A percentile compares a stretch with the other conserved stretches of the same genome.
Evolutionary conservation across 345 rosid species (phyloP).

Genomic region (Sonneratia alba): DNA sequence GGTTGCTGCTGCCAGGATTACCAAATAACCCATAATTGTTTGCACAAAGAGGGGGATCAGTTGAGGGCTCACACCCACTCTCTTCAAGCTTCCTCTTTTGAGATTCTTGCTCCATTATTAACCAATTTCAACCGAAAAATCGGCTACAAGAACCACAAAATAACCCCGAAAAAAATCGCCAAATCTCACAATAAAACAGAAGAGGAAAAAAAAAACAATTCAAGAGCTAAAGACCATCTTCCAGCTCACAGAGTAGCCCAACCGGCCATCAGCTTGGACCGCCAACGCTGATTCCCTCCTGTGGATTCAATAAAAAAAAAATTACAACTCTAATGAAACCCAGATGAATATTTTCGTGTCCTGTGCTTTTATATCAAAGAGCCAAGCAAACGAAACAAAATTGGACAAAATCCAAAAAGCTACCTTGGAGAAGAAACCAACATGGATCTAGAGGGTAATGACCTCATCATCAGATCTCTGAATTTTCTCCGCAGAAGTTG

Average conservation of each 20-base stretch:
- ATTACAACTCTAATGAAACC: neutral
- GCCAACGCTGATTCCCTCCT: neutral
- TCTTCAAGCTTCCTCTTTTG: constrained; percentile 33
- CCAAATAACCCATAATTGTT: constrained; percentile 39
- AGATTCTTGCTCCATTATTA: constrained; percentile 30
- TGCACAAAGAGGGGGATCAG: constrained; percentile 22
- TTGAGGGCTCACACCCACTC: constrained; percentile 17
- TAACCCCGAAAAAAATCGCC: too few relatives aligned
- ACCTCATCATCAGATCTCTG: neutral
- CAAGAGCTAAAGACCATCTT: too few relatives aligned
- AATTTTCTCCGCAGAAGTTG: neutral
- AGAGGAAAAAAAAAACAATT: too few relatives aligned
- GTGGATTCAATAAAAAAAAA: neutral
- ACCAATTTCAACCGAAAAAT: neutral
- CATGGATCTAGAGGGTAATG: neutral
- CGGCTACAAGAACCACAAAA: neutral
- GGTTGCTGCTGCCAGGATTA: constrained; percentile 19
- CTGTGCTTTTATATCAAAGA: too few relatives aligned
- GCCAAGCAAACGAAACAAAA: neutral
- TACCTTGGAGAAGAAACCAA: neutral
- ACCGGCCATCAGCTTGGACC: neutral
- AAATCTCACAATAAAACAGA: too few relatives aligned
- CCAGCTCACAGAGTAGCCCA: neutral
- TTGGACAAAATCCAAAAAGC: neutral
- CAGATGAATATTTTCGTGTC: neutral